Base-by-base conservation (phyloP, 371 early-diverging fungal species). In the Mucor circinelloides region DNA sequence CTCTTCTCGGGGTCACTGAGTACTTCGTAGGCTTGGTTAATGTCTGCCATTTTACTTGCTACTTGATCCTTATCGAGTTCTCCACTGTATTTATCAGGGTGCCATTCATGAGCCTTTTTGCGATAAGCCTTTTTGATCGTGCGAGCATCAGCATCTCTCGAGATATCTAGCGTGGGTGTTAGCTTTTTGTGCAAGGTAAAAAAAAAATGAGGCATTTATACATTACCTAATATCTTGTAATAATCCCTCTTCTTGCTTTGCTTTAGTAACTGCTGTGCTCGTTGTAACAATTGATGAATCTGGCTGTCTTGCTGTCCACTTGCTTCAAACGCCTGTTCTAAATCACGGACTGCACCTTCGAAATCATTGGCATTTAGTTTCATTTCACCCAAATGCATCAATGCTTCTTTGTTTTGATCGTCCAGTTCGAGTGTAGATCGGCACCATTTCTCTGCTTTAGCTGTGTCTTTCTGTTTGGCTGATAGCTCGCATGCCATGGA, bases 91-190 rank as follows among this genome's bases (percentile, higher is more conserved):
- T 93, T 95, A 74, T 97, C 97, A 7, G 97, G 97, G 70, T 95
- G 95, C 89, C 90, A 91, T 68, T 86, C 85, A 66, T 93, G 87
- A 25, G 95, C 96, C 80, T 95, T 83, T 77, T 93, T 94, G 59
- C 94, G 88, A 80, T 87, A 99, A 13, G 97, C 97, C 76, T 92
- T 94, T 76, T 95, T 97, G 77, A 99, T 97, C 28, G 96, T 92
- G 6, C 89, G 72, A 52, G 81, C 72, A 28, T 89, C 78, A 3
- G 97, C 97, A 46, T 89, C 85, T 12, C 92, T 78, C 6, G 91
- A 64, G 0, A 99, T 91, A 30, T 89, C 79, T 64, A 61, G 40
- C 17, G 5, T 48, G 80, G 72, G 48, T 82, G 84, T 32, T 79
- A 72, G 19, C 85, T 67, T 56, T 88, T 81, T 48, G 46, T 46